Base-by-base conservation (phyloP, 106 monocot species). In the Dendrobium catenatum region DNA sequence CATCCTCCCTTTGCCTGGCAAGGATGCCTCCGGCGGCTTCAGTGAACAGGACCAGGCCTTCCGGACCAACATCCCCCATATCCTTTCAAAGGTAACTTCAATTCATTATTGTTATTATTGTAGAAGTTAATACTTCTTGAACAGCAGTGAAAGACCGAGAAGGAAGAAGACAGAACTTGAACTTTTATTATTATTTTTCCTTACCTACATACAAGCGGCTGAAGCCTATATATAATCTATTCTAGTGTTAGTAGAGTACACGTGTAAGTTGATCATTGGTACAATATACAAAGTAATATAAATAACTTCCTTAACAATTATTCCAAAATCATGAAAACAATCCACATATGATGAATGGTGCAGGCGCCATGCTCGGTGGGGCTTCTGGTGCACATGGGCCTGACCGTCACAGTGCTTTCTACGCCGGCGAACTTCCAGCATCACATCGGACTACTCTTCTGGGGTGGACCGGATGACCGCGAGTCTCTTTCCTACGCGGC, bases 401-500 rank as follows among this genome's bases (percentile, higher is more conserved):
- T 8, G 2, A 54, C 37, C 72, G 22, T 80, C 37, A 26, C 77
- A 16, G 6, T 68, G 43, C 24, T 78, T 17, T 17, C 33, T 4
- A 20, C 54, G 15, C 56, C 33, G 5, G 17, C 48, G 8, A 61
- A 26, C 42, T 80, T 40, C 26, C 72, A 42, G 40, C 66, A 73
- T 78, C 85, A 84, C 46, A 7, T 90, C 31, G 83, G 76, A 11
- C 73, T 82, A 74, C 79, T 90, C 43, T 90, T 90, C 68, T 88
- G 85, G 84, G 90, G 90, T n/a, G 90, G 90, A 0, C 37, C 83
- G 0, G 90, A 90, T 70, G 90, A 90, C 78, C 83, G 90, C 16
- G 90, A 90, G 73, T 83, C 86, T 13, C 66, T 90, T 16, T 56
- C 84, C 0, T 74, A 77, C 44, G 87, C 83, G 3, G 31, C 79